phyloP scores from a whole-genome alignment of 176 grass and related monocot genomes.

The Ensete ventricosum region DNA sequence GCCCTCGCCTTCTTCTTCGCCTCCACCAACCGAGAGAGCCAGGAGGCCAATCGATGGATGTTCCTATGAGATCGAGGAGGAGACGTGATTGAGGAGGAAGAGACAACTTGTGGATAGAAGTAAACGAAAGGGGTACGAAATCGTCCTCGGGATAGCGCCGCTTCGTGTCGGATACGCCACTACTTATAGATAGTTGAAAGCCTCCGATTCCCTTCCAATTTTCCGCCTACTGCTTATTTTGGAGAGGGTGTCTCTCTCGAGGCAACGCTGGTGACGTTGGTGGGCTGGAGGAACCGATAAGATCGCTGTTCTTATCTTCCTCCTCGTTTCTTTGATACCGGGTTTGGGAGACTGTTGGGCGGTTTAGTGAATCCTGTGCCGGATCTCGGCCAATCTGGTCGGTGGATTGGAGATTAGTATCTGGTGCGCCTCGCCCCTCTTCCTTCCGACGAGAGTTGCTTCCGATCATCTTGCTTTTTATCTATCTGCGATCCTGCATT shows the following conservation, averaged over 20 bases:
- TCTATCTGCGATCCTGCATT: not conserved
- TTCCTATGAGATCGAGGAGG: too few species aligned
- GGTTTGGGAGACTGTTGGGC: not conserved
- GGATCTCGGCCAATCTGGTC: not conserved
- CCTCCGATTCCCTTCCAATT: not conserved
- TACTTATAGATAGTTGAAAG: not conserved
- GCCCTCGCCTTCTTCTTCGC: not conserved
- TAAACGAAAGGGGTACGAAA: too few species aligned
- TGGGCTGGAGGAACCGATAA: not conserved
- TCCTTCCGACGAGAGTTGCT: not conserved
- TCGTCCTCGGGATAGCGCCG: not conserved
- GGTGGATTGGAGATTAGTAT: not conserved
- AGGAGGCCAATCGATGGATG: not conserved
- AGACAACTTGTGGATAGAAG: too few species aligned
- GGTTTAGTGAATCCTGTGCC: not conserved
- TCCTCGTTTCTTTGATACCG: not conserved
- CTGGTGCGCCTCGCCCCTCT: not conserved
- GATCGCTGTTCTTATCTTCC: not conserved
- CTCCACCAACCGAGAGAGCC: not conserved
- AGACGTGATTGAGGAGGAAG: too few species aligned
- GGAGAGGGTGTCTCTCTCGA: not conserved
- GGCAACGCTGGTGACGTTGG: not conserved
- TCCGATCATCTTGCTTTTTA: not conserved
- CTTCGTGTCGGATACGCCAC: not conserved
- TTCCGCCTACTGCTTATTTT: too few species aligned